Evolutionary conservation across 768 basidiomycete genomes (phyloP).

Genomic region (Lactifluus rugatus): DNA sequence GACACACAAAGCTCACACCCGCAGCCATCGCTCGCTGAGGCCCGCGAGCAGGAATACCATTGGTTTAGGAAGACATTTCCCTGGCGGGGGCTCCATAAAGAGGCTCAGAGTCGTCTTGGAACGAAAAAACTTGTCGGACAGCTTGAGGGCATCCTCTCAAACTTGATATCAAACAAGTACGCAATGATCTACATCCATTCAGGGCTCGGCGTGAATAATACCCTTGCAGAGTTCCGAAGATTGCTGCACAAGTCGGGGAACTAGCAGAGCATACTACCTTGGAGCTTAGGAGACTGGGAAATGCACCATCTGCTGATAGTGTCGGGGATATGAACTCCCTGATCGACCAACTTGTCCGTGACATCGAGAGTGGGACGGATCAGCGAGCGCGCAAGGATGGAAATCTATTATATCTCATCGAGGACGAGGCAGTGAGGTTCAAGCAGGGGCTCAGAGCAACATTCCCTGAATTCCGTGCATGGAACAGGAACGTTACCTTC

Average conservation of each 20-base stretch:
- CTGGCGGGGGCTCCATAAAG: not conserved
- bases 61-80: not conserved
- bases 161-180: not conserved
- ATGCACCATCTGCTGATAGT: slow-evolving; percentile 43
- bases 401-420: slow-evolving; percentile 16
- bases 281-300: slow-evolving; percentile 31
- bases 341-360: slow-evolving; percentile 36
- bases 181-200: not conserved
- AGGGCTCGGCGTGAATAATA: not conserved
- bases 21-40: not conserved
- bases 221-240: slow-evolving; percentile 42
- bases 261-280: slow-evolving; percentile 27
- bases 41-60: not conserved
- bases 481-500: not conserved
- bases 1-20: not conserved
- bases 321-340: slow-evolving; percentile 40
- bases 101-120: not conserved
- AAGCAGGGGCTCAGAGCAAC: slow-evolving; percentile 4
- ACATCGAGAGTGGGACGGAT: slow-evolving; percentile 36
- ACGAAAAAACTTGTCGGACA: not conserved
- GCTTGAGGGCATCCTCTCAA: slow-evolving; percentile 7
- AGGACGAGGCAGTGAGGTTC: not conserved
- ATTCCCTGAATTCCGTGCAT: slow-evolving; percentile 16
- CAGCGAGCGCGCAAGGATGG: slow-evolving; percentile 33
- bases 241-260: slow-evolving; percentile 42